phyloP scores from a whole-genome alignment of 371 early-diverging fungal genomes.

The Syncephalastrum sp. region DNA sequence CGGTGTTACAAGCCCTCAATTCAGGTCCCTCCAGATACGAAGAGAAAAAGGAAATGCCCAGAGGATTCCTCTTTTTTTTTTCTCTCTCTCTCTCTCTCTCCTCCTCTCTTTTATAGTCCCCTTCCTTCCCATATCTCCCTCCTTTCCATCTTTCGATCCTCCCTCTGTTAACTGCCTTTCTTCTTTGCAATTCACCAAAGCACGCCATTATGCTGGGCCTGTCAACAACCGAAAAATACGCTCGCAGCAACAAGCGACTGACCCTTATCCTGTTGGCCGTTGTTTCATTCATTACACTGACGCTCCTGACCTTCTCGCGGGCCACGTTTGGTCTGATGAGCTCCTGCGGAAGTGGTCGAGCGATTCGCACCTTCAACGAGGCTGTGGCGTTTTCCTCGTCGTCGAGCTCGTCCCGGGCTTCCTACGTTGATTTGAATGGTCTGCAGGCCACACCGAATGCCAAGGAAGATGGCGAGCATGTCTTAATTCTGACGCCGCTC shows the following conservation, averaged over 20 bases:
- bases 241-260: slow-evolving; percentile 35
- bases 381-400: slow-evolving; percentile 25
- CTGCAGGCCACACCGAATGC: slow-evolving; percentile 21
- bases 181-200: background rate
- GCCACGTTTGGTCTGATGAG: slow-evolving; percentile 20
- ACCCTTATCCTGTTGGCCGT: slow-evolving; percentile 25
- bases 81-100: slow-evolving; percentile 8
- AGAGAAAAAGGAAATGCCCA: too few relatives aligned
- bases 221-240: slow-evolving; percentile 25
- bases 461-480: slow-evolving; percentile 30
- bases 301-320: slow-evolving; percentile 33
- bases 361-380: slow-evolving; percentile 32
- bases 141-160: background rate
- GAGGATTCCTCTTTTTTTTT: slow-evolving; percentile 2
- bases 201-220: slow-evolving; percentile 13
- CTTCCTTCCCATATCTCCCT: slow-evolving; percentile 2
- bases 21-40: too few relatives aligned
- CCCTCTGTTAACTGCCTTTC: slow-evolving; percentile 2
- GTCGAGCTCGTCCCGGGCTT: slow-evolving; percentile 9
- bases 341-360: slow-evolving; percentile 26
- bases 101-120: slow-evolving; percentile 2
- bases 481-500: slow-evolving; percentile 56
- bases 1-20: too few relatives aligned
- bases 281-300: slow-evolving; percentile 28
- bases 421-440: slow-evolving; percentile 20